These are phyloP conservation scores for Globomyces pollinis-pini DNA, from an alignment of 192 early-diverging fungal genomes.

Conservation along the genomic window DNA sequence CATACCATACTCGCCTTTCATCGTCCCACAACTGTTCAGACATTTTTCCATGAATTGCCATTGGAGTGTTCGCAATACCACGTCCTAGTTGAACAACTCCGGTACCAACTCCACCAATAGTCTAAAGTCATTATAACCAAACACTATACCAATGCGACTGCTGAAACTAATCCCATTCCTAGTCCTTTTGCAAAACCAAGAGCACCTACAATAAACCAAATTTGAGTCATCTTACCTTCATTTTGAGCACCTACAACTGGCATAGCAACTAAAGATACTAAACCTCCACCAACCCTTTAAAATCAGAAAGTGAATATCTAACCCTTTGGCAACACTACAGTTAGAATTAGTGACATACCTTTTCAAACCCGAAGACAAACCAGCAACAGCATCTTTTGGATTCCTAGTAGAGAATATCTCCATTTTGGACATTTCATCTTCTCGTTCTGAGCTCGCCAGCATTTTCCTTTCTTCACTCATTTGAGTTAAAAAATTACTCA, in stretches of 20 bases:
- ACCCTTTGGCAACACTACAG: no score
- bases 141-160: constrained; percentile 18
- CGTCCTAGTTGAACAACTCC: constrained; percentile 25
- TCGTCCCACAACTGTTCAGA: constrained; percentile 25
- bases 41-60: constrained; percentile 12
- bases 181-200: constrained; percentile 24
- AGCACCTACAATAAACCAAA: no score
- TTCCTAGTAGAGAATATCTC: constrained; percentile 13
- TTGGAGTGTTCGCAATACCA: constrained; percentile 23
- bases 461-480: no score
- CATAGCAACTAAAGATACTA: constrained; percentile 20
- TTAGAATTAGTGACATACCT: no score
- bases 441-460: neutral
- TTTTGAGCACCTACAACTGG: constrained; percentile 19
- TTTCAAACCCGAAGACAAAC: constrained; percentile 21
- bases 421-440: neutral
- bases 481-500: no score
- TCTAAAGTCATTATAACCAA: no score
- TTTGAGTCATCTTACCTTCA: constrained; percentile 14
- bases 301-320: no score
- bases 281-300: constrained; percentile 20
- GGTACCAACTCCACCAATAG: constrained; percentile 20
- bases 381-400: constrained; percentile 25
- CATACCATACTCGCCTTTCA: constrained; percentile 24
- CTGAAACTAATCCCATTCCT: constrained; percentile 18